Evolutionary conservation across 306 rosid species (phyloP).

Genomic region (Urtica urens): DNA sequence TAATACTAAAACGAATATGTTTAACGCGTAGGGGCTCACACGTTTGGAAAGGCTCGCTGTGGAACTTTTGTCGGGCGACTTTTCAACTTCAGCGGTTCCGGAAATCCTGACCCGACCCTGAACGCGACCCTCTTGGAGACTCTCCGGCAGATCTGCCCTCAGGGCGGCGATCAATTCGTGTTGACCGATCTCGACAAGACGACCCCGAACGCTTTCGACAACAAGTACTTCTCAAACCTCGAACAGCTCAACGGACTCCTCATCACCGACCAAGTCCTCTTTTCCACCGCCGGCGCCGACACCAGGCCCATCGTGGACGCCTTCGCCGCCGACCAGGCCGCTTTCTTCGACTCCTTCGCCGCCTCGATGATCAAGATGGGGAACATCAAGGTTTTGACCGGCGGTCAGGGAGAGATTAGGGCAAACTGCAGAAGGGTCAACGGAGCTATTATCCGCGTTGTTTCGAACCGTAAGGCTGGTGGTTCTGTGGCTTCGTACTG

Average conservation of each 20-base stretch:
- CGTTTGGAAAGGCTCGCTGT: constrained; percentile 61
- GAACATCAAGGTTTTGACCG: constrained; percentile 43
- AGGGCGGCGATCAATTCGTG: constrained; percentile 27
- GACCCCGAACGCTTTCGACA: constrained; percentile 36
- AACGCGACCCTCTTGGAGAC: constrained; percentile 36
- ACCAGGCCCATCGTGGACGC: constrained; percentile 40
- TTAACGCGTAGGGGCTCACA: constrained; percentile 60
- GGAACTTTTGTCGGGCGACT: constrained; percentile 32
- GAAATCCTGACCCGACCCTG: constrained; percentile 48
- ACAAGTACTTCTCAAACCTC: constrained; percentile 41
- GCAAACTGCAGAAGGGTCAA: constrained; percentile 47
- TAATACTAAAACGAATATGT: too few species aligned
- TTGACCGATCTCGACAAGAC: constrained; percentile 38
- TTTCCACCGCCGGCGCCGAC: constrained; percentile 33
- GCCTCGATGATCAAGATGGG: constrained; percentile 72
- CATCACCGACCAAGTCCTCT: constrained; percentile 45
- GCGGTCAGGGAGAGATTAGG: constrained; percentile 48
- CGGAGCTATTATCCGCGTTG: too few species aligned
- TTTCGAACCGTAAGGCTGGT: too few species aligned
- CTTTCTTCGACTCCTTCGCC: constrained; percentile 46
- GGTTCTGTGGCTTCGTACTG: too few species aligned
- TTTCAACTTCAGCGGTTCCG: constrained; percentile 32
- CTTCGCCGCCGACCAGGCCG: constrained; percentile 36
- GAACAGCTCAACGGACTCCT: constrained; percentile 36
- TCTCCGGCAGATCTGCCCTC: constrained; percentile 50